Conservation (phyloP, 169 alveolate species). For the Cryptosporidium baileyi region DNA sequence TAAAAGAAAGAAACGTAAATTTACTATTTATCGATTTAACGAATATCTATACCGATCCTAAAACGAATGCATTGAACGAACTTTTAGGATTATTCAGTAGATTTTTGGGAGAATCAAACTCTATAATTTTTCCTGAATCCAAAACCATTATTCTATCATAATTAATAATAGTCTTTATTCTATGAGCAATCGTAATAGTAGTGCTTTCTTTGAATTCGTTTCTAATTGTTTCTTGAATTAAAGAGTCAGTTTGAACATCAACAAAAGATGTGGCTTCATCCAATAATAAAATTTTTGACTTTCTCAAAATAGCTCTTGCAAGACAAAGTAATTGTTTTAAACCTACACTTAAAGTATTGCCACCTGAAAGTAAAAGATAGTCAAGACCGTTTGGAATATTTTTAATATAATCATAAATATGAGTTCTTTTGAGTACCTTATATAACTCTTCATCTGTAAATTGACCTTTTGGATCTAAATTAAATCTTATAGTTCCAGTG, state of each 20-base stretch:
- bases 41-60: neutral
- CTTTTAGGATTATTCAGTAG: constrained; percentile 72
- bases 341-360: constrained; percentile 83
- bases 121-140: constrained; percentile 77
- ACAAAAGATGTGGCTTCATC: constrained; percentile 88
- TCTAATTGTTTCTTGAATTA: constrained; percentile 78
- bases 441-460: constrained; percentile 69
- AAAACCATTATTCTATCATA: constrained; percentile 82
- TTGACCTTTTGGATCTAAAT: constrained; percentile 79
- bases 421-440: constrained; percentile 51
- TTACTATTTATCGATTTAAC: neutral
- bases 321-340: constrained; percentile 85
- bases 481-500: constrained; percentile 79
- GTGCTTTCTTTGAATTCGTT: constrained; percentile 80
- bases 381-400: constrained; percentile 58
- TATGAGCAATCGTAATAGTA: constrained; percentile 86
- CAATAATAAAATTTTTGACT: constrained; percentile 79
- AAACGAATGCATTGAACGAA: neutral
- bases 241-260: constrained; percentile 79
- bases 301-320: constrained; percentile 83
- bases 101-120: constrained; percentile 80
- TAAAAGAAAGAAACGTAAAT: neutral
- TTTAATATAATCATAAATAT: neutral
- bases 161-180: constrained; percentile 84
- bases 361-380: constrained; percentile 77